Base-by-base conservation (phyloP, 208 protist genomes). In the Tritrichomonas foetus region DNA sequence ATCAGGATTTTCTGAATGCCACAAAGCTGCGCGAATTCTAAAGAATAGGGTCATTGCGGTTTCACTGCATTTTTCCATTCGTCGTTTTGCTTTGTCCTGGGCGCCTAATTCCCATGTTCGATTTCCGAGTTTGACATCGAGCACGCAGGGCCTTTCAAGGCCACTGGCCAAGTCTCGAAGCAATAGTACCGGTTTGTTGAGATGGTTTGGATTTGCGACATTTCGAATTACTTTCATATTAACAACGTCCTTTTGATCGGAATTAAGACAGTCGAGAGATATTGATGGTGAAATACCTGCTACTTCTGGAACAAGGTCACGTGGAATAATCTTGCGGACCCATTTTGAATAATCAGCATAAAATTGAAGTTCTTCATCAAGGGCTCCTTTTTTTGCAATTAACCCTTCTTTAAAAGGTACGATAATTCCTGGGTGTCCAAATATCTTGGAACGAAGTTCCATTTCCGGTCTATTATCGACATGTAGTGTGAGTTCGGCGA, bases 61-160 rank as follows among this genome's bases (percentile, higher is more conserved):
- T 11, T 14, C n/a, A 11, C 14, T 30, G 41, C 41, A 47, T 53
- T 82, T 82, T 30, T 50, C 27, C 74, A 82, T 82, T 1, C 41
- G 30, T 50, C 27, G 41, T n/a, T 20, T 20, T 50, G 47, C 50
- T 53, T 20, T 50, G 20, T 47, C 27, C 1, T 25, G 11, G 30
- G 74, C 74, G n/a, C 74, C 74, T 11, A 82, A 25, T n/a, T 33
- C 74, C 74, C 74, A 82, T 53, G 74, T 82, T 44, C 74, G 47
- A 11, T 14, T 50, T 0, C 74, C 74, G 5, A 82, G 41, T 53
- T 82, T 82, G 14, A 82, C 41, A 36, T 82, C 74, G 11, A 82
- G 41, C 11, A 82, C 74, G 50, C 41, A 33, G 11, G 74, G 74
- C 16, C 41, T 49, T 20, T 33, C 30, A 44, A 47, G 50, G 22